phyloP scores from a whole-genome alignment of 1,284 basidiomycete species.

The Trichosporon asahii region DNA sequence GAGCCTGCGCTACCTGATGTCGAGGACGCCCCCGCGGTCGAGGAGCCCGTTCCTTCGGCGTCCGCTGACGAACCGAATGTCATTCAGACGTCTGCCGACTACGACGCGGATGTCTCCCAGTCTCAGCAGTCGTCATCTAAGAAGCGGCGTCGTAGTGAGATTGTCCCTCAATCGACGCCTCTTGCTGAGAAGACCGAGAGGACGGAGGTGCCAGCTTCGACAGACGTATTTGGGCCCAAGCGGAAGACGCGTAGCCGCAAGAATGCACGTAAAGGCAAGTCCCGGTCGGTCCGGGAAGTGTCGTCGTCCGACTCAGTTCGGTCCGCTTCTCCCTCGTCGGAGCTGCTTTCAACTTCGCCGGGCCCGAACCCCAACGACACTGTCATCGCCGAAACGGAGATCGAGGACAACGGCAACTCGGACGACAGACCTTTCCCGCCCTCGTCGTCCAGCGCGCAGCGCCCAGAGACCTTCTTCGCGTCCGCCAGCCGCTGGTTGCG shows the following conservation, averaged over 20 bases:
- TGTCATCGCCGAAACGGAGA: conserved; percentile 20
- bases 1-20: background rate
- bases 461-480: conserved; percentile 22
- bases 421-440: background rate
- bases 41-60: background rate
- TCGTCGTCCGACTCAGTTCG: background rate
- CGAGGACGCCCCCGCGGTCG: background rate
- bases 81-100: conserved; percentile 8
- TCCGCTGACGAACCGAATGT: background rate
- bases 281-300: background rate
- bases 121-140: conserved; percentile 2
- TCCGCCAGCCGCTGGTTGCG: conserved; percentile 35
- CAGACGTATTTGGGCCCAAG: conserved; percentile 40
- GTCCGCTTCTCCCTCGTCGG: background rate
- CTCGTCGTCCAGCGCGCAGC: background rate
- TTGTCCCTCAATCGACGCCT: conserved; percentile 17
- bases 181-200: background rate
- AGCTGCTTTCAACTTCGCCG: background rate
- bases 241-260: conserved; percentile 1
- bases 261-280: background rate
- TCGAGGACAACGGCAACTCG: conserved; percentile 23
- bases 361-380: conserved; percentile 3
- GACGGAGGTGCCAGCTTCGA: background rate
- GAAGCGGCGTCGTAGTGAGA: conserved; percentile 12
- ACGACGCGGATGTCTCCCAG: conserved; percentile 23